phyloP scores from a whole-genome alignment of 2,329 filamentous ascomycete genomes.

The Proliferodiscus dingleyae region DNA sequence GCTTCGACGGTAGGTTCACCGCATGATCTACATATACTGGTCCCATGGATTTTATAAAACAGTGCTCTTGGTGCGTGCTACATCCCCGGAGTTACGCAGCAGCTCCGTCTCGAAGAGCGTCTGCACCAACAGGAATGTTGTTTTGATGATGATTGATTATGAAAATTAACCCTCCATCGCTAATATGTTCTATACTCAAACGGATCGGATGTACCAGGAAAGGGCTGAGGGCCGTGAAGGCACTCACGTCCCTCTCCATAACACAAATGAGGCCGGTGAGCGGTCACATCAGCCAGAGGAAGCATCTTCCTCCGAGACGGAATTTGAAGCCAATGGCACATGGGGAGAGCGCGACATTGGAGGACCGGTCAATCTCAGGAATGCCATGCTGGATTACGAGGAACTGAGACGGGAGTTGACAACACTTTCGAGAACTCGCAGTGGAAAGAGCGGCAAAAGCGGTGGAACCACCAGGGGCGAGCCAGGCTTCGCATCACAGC shows the following conservation, averaged over 20 bases:
- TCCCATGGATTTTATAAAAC: too few relatives aligned
- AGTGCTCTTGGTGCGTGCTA: too few relatives aligned
- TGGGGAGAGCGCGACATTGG: constrained; percentile 60
- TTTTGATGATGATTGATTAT: too few relatives aligned
- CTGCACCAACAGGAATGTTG: too few relatives aligned
- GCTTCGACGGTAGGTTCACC: too few relatives aligned
- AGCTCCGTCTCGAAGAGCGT: too few relatives aligned
- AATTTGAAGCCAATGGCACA: constrained; percentile 42
- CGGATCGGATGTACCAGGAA: constrained; percentile 23
- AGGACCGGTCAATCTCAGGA: constrained; percentile 44
- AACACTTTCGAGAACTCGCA: constrained; percentile 41
- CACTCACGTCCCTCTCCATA: constrained; percentile 23
- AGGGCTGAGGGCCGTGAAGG: constrained; percentile 14
- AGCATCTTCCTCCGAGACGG: constrained; percentile 9
- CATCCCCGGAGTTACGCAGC: too few relatives aligned
- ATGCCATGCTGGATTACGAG: constrained; percentile 56
- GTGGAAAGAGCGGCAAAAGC: constrained; percentile 14
- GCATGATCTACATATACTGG: too few relatives aligned
- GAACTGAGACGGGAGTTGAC: constrained; percentile 52
- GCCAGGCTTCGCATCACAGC: constrained; percentile 1
- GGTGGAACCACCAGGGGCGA: not conserved
- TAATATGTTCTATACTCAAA: constrained; percentile 24
- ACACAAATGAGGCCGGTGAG: constrained; percentile 17
- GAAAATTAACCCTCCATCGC: too few relatives aligned
- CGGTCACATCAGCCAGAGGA: constrained; percentile 10